These are phyloP conservation scores for Penicillium sp. DNA, from an alignment of 2,329 filamentous ascomycete genomes.

Conservation along the genomic window DNA sequence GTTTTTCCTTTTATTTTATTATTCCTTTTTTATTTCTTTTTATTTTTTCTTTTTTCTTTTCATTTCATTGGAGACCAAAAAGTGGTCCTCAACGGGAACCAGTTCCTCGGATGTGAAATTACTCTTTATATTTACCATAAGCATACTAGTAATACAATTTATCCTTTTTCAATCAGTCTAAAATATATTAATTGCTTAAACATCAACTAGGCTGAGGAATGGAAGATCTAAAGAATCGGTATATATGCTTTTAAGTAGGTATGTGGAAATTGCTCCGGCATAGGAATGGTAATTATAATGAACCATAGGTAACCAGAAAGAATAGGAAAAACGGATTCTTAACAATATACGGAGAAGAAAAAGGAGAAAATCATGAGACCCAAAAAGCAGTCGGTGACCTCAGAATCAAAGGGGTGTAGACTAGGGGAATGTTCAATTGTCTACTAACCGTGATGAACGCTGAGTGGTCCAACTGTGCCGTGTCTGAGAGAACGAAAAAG, in stretches of 20 bases:
- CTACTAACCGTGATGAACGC: constrained; percentile 6
- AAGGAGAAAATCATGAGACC: constrained; percentile 21
- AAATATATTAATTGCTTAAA: constrained; percentile 10
- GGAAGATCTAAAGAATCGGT: constrained; percentile 25
- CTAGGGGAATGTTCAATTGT: constrained; percentile 23
- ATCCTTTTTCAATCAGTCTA: constrained; percentile 11
- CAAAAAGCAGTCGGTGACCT: constrained; percentile 25
- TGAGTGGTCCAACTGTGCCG: constrained; percentile 22
- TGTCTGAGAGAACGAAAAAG: constrained; percentile 15
- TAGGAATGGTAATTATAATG: background rate
- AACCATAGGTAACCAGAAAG: background rate
- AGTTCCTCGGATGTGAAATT: constrained; percentile 33
- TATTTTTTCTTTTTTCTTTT: background rate
- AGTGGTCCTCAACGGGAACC: constrained; percentile 28
- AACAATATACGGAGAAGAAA: background rate
- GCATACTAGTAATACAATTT: constrained; percentile 5
- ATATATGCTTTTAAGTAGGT: constrained; percentile 4
- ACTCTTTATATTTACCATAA: constrained; percentile 12
- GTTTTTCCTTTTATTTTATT: background rate
- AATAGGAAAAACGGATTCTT: background rate
- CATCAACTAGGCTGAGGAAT: constrained; percentile 20
- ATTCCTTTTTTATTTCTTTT: background rate
- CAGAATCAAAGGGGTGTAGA: constrained; percentile 12
- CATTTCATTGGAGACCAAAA: background rate
- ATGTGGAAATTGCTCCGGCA: constrained; percentile 5